Evolutionary conservation across 73 alveolate genomes (phyloP).

Genomic region (Symbiodinium pilosum): DNA sequence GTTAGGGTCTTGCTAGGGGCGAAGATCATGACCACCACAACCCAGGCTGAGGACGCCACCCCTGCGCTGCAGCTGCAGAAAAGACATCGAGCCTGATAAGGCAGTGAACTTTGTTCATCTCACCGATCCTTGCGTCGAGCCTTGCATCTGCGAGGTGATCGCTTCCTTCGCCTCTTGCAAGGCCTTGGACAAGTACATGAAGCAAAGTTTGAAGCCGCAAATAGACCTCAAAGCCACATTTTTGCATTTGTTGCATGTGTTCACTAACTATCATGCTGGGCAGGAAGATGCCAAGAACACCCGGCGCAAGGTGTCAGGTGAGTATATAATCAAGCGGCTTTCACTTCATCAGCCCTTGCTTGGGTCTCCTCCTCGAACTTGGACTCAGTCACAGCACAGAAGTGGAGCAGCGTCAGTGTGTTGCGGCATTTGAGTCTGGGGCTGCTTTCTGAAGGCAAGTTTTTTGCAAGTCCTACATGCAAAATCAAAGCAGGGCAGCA

Average conservation of each 20-base stretch:
- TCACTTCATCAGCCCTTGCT: background rate
- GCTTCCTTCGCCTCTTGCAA: constrained; percentile 79
- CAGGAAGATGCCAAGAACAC: too few relatives aligned
- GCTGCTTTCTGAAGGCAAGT: background rate
- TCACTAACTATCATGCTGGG: too few relatives aligned
- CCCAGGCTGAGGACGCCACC: background rate
- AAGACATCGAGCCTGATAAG: background rate
- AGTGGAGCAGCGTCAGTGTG: background rate
- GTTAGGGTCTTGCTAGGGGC: too few relatives aligned
- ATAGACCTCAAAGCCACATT: too few relatives aligned
- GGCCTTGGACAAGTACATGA: too few relatives aligned
- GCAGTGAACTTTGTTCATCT: background rate
- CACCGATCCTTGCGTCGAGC: background rate
- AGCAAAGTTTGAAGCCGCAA: too few relatives aligned
- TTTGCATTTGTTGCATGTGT: too few relatives aligned
- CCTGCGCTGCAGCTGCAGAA: background rate
- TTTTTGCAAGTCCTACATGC: background rate
- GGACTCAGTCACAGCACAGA: background rate
- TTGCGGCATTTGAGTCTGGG: background rate
- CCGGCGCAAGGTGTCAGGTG: too few relatives aligned
- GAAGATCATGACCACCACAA: too few relatives aligned
- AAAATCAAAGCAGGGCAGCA: background rate
- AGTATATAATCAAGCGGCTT: background rate
- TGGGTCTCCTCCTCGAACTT: constrained; percentile 8
- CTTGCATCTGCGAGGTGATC: constrained; percentile 21